Evolutionary conservation across 164 flowering plant genomes (phyloP).

Genomic region (Chloranthus sessilifolius): DNA sequence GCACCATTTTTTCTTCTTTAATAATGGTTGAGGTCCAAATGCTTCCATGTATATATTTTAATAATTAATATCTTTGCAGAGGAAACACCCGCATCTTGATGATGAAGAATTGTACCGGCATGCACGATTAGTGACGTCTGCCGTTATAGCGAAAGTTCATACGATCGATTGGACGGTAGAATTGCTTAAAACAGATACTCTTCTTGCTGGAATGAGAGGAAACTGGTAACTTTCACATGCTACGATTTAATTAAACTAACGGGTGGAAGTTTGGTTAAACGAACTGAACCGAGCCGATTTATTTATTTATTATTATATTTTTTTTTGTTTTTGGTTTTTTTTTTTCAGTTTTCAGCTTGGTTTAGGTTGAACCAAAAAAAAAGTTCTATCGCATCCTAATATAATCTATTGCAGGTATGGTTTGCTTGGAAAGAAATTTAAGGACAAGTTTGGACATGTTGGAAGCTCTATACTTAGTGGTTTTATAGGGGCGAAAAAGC

Average conservation of each 20-base stretch:
- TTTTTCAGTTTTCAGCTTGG: no score
- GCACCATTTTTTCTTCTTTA: no score
- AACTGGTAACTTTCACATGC: constrained; percentile 27
- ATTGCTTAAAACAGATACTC: constrained; percentile 37
- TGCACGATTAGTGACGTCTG: constrained; percentile 41
- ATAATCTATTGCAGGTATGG: constrained; percentile 46
- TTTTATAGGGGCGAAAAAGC: constrained; percentile 26
- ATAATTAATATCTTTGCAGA: no score
- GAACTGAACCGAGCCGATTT: no score
- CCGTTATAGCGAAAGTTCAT: constrained; percentile 43
- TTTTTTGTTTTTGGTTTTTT: no score
- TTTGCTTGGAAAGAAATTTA: constrained; percentile 37
- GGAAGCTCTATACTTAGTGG: constrained; percentile 29
- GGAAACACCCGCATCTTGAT: constrained; percentile 13
- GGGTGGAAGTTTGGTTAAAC: no score
- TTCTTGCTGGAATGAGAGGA: constrained; percentile 28
- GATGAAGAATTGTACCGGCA: constrained; percentile 36
- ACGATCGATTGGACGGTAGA: constrained; percentile 48
- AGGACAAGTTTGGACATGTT: constrained; percentile 35
- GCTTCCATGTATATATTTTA: no score
- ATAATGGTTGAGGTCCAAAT: no score
- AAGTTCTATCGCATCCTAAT: no score
- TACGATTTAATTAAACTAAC: no score
- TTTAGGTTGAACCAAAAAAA: no score
- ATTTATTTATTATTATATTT: no score